These are phyloP conservation scores for Chaetomium cochliodes DNA, from an alignment of 495 filamentous ascomycete genomes.

Conservation along the genomic window DNA sequence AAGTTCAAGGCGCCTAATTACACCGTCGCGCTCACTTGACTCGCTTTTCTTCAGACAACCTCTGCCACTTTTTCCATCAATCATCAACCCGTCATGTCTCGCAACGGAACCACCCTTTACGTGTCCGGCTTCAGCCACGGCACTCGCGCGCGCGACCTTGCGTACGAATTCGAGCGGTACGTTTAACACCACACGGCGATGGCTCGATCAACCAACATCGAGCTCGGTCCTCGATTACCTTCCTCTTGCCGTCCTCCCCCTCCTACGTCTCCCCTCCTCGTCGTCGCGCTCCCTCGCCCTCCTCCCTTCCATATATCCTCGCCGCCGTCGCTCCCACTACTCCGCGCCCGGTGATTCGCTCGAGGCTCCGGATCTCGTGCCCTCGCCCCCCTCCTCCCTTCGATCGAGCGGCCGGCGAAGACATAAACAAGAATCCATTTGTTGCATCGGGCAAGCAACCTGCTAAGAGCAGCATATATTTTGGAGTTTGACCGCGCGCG, in stretches of 20 bases:
- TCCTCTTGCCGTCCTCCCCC: conserved; percentile 34
- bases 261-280: conserved; percentile 43
- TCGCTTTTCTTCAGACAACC: conserved; percentile 21
- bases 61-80: conserved; percentile 2
- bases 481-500: conserved; percentile 33
- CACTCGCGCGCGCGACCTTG: conserved; percentile 98
- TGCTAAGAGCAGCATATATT: conserved; percentile 35
- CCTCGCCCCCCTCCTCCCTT: conserved; percentile 40
- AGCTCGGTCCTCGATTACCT: conserved; percentile 40
- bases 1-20: conserved; percentile 6
- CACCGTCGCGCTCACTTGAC: conserved; percentile 9
- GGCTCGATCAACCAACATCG: conserved; percentile 47
- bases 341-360: conserved; percentile 27
- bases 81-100: conserved; percentile 68
- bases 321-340: conserved; percentile 33
- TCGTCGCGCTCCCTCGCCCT: conserved; percentile 35
- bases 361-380: conserved; percentile 35
- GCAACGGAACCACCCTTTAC: conserved; percentile 91
- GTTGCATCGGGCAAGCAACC: conserved; percentile 41
- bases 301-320: conserved; percentile 33
- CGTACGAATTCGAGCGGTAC: conserved; percentile 99
- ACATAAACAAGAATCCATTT: conserved; percentile 24
- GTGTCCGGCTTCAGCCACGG: conserved; percentile 97
- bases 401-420: conserved; percentile 60
- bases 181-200: conserved; percentile 41